phyloP scores from a whole-genome alignment of 1,139 yeast genomes.

The Yamadazyma sp. region DNA sequence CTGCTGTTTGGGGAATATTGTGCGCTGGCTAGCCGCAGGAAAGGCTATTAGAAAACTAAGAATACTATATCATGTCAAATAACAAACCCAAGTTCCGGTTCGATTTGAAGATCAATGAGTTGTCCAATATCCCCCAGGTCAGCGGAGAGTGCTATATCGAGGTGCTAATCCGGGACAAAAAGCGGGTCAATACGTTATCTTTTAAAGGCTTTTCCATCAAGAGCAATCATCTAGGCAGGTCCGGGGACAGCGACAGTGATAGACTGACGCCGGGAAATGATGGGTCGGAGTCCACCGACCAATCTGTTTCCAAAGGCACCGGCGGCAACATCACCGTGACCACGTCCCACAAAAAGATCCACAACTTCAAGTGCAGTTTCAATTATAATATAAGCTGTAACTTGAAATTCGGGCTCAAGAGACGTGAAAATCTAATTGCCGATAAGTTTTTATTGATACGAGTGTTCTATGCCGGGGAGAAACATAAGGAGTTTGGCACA shows the following conservation, averaged over 20 bases:
- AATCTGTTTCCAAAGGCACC: constrained; percentile 3
- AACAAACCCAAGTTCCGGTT: constrained; percentile 52
- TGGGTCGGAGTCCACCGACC: no score
- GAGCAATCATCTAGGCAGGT: constrained; percentile 1
- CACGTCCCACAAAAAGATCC: constrained; percentile 37
- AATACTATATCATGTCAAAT: constrained; percentile 3
- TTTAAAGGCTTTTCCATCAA: constrained; percentile 6
- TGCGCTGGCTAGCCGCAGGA: no score
- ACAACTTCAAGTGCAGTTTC: constrained; percentile 44
- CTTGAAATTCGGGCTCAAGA: constrained; percentile 36
- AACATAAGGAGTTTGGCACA: constrained; percentile 28
- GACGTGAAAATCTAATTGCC: constrained; percentile 37
- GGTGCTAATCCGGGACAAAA: constrained; percentile 35
- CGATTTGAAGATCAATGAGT: constrained; percentile 59
- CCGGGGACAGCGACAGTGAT: constrained; percentile 1
- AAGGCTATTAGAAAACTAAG: no score
- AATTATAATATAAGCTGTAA: constrained; percentile 41
- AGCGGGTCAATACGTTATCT: constrained; percentile 13
- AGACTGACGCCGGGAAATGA: background rate
- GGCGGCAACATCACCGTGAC: constrained; percentile 32
- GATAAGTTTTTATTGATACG: constrained; percentile 37
- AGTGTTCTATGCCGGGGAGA: constrained; percentile 41
- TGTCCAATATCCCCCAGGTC: constrained; percentile 80
- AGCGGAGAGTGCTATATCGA: constrained; percentile 68
- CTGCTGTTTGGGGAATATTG: background rate